These are phyloP conservation scores for Pecoramyces ruminantium DNA, from an alignment of 192 early-diverging fungal genomes.

Conservation along the genomic window DNA sequence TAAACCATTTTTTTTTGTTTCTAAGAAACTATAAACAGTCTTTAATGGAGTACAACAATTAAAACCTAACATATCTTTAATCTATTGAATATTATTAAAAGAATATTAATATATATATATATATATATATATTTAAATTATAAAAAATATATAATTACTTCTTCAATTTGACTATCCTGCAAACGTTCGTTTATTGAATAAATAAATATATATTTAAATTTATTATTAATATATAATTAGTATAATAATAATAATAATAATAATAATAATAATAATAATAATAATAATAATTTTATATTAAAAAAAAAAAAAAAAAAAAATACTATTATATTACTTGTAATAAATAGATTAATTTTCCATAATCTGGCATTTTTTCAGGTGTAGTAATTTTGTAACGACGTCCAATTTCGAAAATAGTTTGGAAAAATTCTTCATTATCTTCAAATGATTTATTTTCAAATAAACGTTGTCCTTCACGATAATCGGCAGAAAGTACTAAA, in stretches of 20 bases:
- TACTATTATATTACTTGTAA: background rate
- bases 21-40: constrained; percentile 67
- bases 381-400: constrained; percentile 68
- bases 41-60: constrained; percentile 68
- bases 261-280: no score
- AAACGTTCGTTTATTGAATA: no score
- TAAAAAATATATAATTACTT: no score
- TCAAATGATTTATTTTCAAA: constrained; percentile 49
- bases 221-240: no score
- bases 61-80: constrained; percentile 64
- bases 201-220: background rate
- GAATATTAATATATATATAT: no score
- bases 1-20: constrained; percentile 34
- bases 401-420: constrained; percentile 46
- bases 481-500: constrained; percentile 63
- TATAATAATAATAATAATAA: no score
- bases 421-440: constrained; percentile 65
- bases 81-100: no score
- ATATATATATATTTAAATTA: no score
- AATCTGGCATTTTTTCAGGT: background rate
- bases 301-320: background rate
- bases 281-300: background rate
- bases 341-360: background rate
- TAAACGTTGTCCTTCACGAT: constrained; percentile 61
- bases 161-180: background rate